Base-by-base conservation (phyloP, 2,329 filamentous ascomycete species). In the Boeremia lycopersici region DNA sequence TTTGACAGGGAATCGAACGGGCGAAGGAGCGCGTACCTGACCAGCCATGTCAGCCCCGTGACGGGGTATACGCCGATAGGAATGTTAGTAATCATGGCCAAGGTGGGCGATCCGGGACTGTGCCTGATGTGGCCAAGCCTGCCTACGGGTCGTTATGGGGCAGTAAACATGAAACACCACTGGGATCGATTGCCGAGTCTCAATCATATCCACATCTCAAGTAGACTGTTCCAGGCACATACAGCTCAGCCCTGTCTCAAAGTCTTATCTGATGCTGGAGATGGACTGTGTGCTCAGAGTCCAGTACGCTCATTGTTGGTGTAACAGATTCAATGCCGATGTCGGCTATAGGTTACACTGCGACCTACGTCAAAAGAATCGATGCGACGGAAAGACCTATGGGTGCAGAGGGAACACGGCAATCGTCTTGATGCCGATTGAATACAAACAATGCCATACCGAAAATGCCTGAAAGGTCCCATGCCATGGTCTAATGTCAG, bases 121-220 rank as follows among this genome's bases (percentile, higher is more conserved):
- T 35, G 49, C 23, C 36, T 35, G 15, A 46, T 46, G 12, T 9
- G 36, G 42, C 35, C 33, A 46, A 39, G 42, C 17, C 11, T 42
- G 25, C 26, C 29, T 4, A 34, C 17, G 46, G 46, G 35, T 19
- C 17, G 19, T 25, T 48, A 34, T 48, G 35, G 34, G 45, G 36
- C 36, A 28, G 30, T 52, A 35, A 52, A 52, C 25, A 30, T 52
- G 49, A 52, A 52, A 52, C 49, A 51, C 13, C 28, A 29, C 41
- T 19, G 19, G 31, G 30, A 12, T 26, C 31, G 23, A 31, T 11
- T 50, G 48, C 35, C 42, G 23, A 23, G 29, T 41, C 42, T 41
- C 25, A 30, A 46, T 15, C 8, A 15, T 33, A 40, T 46, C 29
- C 42, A 46, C 30, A 35, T 6, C 19, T 26, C 5, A 34, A 34